Evolutionary conservation across 2,329 filamentous ascomycete species (phyloP), one percentile per base, ranked within the genome.

Genomic region (Nannizzia gypsea): DNA sequence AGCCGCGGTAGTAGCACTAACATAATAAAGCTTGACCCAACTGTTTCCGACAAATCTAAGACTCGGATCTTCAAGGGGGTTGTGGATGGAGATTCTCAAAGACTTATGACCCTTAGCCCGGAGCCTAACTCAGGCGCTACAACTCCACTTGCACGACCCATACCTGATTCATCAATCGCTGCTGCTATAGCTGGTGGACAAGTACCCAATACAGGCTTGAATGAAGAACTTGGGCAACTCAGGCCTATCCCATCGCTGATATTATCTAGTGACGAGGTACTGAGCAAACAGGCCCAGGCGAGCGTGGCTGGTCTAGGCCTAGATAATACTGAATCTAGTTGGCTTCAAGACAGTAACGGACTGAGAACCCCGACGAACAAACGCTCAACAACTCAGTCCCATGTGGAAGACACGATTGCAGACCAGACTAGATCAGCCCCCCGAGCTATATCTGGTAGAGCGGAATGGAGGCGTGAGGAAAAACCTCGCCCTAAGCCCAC

Each of bases 101-200:
- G 61, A 68, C 67, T 67, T 62, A 54, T 66, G 11, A 67, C 69
- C 22, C 64, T 69, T 28, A 74, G 76, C 26, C 61, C 67, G 9
- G 80, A 81, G 62, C 80, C 76, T 66, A 77, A 77, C 15, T 83
- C 81, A 1, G 81, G 81, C 64, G 74, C 82, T 67, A 75, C 80
- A 15, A 83, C 81, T 17, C 81, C 81, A 28, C 73, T 82, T 58
- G 81, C 77, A 4, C 73, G 76, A 59, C 79, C 80, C 38, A 63
- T 76, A n/a, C 71, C 72, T 22, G 74, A 76, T 62, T 71, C 73
- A n/a, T 69, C 74, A 15, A 64, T 70, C 57, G 67, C 67, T 6
- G 70, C 66, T 17, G 66, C 65, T 58, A 44, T 26, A 17, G 67
- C 64, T 31, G 69, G 68, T 58, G 64, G 65, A 40, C 65, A 66